Evolutionary conservation across 163 green algal species (phyloP), one percentile per base, ranked within the genome.

Genomic region (Coccomyxa subellipsoidea): DNA sequence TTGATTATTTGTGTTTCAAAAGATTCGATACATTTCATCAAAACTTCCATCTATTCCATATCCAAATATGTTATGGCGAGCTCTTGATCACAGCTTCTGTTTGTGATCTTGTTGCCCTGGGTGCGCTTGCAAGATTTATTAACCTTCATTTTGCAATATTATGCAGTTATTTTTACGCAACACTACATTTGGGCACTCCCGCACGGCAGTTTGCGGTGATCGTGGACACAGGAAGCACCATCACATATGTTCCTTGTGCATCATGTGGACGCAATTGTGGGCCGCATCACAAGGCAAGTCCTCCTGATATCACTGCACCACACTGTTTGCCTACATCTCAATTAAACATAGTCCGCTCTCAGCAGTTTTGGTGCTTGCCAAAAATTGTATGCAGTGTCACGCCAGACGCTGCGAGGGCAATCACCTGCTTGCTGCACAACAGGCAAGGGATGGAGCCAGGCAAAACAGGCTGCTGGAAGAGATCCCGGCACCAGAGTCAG

Each of bases 141-240:
- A n/a, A n/a, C n/a, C n/a, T n/a, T n/a, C n/a, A n/a, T n/a, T n/a
- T n/a, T n/a, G n/a, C n/a, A 59, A 2, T 59, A 59, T 18, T 59
- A 1, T 88, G 84, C 87, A 85, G 95, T 39, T 98, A 99, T 83
- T 98, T 98, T 53, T 98, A 97, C 69, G 91, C 91, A 0, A 92
- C 84, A 1, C 40, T 99, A 6, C 82, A 83, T 25, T 79, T 99
- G 25, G 96, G 96, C 38, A 98, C 92, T 0, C 96, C 96, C 0
- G 69, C 90, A 0, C 85, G 87, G 27, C 80, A 84, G 8, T 99
- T 97, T 82, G 85, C 84, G 6, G 87, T 98, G 7, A 98, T 99
- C 79, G 94, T 99, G 18, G 96, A 99, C 87, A 98, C 95, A 1
- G 95, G 95, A 54, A 96, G 90, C 87, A 98, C 94, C 7, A 95